Percentiles rank a stretch among this genome's conserved stretches.
Conservation (phyloP, 2,329 filamentous ascomycete genomes). For the Chaetothyriales sp. region DNA sequence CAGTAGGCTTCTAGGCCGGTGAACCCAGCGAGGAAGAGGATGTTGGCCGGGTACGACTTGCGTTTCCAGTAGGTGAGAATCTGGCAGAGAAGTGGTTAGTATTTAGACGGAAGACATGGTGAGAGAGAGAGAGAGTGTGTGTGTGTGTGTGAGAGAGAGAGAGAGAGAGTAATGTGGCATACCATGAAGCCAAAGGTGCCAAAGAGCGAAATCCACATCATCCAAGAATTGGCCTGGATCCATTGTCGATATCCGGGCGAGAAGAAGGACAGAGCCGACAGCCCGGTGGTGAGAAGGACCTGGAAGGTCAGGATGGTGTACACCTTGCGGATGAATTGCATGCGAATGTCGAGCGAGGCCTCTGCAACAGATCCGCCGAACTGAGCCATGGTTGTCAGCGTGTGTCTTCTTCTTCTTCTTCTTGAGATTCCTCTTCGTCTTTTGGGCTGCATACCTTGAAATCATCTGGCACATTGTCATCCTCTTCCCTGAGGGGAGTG, state of each 20-base stretch:
- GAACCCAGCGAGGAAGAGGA: constrained; percentile 81
- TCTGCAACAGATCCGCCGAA: constrained; percentile 89
- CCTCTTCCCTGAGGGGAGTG: constrained; percentile 50
- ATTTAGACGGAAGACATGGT: too few relatives aligned
- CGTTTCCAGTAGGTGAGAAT: constrained; percentile 87
- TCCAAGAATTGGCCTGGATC: constrained; percentile 70
- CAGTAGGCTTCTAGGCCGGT: constrained; percentile 87
- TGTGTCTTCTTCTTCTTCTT: neutral
- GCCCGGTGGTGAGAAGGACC: constrained; percentile 64
- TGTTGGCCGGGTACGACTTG: constrained; percentile 86
- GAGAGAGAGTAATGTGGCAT: neutral
- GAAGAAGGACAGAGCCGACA: constrained; percentile 78
- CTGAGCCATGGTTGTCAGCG: constrained; percentile 29
- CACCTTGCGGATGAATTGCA: constrained; percentile 94
- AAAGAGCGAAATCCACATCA: constrained; percentile 78
- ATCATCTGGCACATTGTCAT: constrained; percentile 89
- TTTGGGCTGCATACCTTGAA: constrained; percentile 58
- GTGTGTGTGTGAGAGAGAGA: neutral
- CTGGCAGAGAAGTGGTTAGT: neutral
- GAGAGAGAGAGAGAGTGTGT: neutral
- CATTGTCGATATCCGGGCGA: constrained; percentile 62
- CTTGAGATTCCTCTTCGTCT: neutral
- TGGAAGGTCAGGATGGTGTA: constrained; percentile 96
- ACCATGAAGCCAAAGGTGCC: constrained; percentile 66
- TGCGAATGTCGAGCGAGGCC: constrained; percentile 85